Evolutionary conservation across 371 early-diverging fungal species (phyloP).

Genomic region (Actinomucor elegans): DNA sequence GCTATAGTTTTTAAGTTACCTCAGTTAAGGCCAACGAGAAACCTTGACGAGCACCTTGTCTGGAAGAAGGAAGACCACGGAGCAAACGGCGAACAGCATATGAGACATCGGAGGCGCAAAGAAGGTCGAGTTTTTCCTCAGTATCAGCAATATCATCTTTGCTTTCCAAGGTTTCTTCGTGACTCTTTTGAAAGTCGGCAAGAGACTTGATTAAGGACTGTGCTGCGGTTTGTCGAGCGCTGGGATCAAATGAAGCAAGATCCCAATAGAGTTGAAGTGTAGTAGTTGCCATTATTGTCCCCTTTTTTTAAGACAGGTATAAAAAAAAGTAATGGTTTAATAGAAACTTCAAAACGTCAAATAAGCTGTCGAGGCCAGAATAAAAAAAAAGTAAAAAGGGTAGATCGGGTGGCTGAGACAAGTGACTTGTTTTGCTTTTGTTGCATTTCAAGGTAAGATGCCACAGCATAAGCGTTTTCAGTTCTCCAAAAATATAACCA

Average conservation of each 20-base stretch:
- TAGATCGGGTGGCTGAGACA: conserved; percentile 2
- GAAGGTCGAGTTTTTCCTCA: conserved; percentile 64
- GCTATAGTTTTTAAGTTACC: too few species aligned
- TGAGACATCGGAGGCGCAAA: conserved; percentile 72
- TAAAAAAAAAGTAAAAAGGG: conserved; percentile 3
- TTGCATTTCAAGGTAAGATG: too few species aligned
- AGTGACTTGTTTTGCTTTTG: too few species aligned
- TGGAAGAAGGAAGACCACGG: conserved; percentile 83
- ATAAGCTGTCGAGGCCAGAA: not conserved
- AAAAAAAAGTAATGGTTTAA: conserved; percentile 4
- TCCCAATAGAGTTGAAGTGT: conserved; percentile 70
- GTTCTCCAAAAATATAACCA: too few species aligned
- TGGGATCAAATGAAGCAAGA: conserved; percentile 65
- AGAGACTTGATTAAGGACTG: conserved; percentile 46
- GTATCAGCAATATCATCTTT: conserved; percentile 37
- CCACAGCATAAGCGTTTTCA: too few species aligned
- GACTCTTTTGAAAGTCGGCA: conserved; percentile 47
- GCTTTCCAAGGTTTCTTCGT: conserved; percentile 33
- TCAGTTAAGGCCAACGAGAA: conserved; percentile 93
- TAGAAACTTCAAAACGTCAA: conserved; percentile 4
- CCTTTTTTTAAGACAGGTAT: too few species aligned
- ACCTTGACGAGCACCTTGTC: conserved; percentile 93
- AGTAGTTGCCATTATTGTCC: conserved; percentile 24
- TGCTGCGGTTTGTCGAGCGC: conserved; percentile 54
- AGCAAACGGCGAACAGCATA: conserved; percentile 90